A percentile compares a stretch with the other conserved stretches of the same genome.
Evolutionary conservation across 1,139 yeast species (phyloP).

Genomic region (Torulaspora globosa): DNA sequence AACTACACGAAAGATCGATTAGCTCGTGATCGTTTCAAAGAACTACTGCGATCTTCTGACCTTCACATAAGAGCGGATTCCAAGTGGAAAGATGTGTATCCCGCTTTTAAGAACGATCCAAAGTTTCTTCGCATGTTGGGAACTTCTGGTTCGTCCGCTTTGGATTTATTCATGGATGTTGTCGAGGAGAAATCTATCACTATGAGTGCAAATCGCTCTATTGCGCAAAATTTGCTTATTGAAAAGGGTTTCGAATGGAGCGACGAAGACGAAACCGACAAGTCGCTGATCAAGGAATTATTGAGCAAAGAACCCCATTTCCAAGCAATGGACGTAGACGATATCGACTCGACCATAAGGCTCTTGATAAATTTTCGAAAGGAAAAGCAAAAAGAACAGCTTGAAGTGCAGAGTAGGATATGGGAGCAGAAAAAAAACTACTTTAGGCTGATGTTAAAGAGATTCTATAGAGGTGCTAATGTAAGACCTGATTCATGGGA

Average conservation of each 20-base stretch:
- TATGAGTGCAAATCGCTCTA: slow-evolving; percentile 56
- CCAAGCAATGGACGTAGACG: slow-evolving; percentile 28
- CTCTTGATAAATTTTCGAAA: slow-evolving; percentile 32
- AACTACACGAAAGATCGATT: slow-evolving; percentile 58
- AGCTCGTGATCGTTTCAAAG: slow-evolving; percentile 58
- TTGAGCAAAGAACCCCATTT: slow-evolving; percentile 26
- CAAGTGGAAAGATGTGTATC: slow-evolving; percentile 55
- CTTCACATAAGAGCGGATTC: slow-evolving; percentile 48
- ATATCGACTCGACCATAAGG: slow-evolving; percentile 33
- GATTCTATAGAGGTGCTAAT: slow-evolving; percentile 35
- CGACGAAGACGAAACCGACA: slow-evolving; percentile 18
- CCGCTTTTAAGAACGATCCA: slow-evolving; percentile 51
- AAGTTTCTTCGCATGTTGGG: slow-evolving; percentile 65
- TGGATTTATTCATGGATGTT: slow-evolving; percentile 74
- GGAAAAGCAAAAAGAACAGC: slow-evolving; percentile 36
- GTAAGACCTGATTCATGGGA: slow-evolving; percentile 39
- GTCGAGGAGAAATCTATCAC: slow-evolving; percentile 59
- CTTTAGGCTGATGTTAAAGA: slow-evolving; percentile 38
- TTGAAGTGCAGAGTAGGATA: slow-evolving; percentile 37
- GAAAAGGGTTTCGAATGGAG: slow-evolving; percentile 34
- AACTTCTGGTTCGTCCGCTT: slow-evolving; percentile 72
- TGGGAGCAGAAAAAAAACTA: slow-evolving; percentile 39
- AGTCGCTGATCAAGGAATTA: slow-evolving; percentile 14
- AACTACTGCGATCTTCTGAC: slow-evolving; percentile 42
- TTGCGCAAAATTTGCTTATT: slow-evolving; percentile 50